phyloP scores from a whole-genome alignment of 129 eudicot genomes.

The Solidago caesia region DNA sequence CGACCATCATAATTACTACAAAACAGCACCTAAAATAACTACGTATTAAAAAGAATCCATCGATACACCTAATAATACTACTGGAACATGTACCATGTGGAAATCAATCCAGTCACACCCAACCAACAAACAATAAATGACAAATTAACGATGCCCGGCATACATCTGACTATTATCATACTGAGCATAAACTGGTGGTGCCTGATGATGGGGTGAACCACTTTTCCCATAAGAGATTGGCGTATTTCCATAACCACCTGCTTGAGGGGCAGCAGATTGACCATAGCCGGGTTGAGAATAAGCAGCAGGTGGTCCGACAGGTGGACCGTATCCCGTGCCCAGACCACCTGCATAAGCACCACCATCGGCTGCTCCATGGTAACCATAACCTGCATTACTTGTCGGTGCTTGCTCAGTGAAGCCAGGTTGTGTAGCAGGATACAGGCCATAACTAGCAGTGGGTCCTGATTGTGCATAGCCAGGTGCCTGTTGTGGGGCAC shows the following conservation, averaged over 20 bases:
- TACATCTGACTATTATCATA: slow-evolving; percentile 76
- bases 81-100: background rate
- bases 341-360: slow-evolving; percentile 39
- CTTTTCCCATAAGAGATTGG: no score
- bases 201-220: slow-evolving; percentile 32
- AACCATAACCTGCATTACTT: slow-evolving; percentile 55
- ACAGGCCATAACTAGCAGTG: slow-evolving; percentile 54
- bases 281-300: slow-evolving; percentile 59
- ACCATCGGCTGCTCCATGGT: slow-evolving; percentile 61
- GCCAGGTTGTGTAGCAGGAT: slow-evolving; percentile 63
- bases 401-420: slow-evolving; percentile 61
- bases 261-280: slow-evolving; percentile 43
- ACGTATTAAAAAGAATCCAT: background rate
- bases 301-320: slow-evolving; percentile 45
- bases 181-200: slow-evolving; percentile 64
- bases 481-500: slow-evolving; percentile 42
- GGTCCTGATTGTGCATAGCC: slow-evolving; percentile 55
- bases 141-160: slow-evolving; percentile 55
- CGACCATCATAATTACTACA: slow-evolving; percentile 6
- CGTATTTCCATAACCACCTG: slow-evolving; percentile 48
- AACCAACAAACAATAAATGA: background rate
- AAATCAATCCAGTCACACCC: background rate
- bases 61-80: background rate
- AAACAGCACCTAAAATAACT: background rate
- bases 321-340: slow-evolving; percentile 44